Conservation (phyloP, 306 rosid genomes). For the Hylodesmum podocarpum region DNA sequence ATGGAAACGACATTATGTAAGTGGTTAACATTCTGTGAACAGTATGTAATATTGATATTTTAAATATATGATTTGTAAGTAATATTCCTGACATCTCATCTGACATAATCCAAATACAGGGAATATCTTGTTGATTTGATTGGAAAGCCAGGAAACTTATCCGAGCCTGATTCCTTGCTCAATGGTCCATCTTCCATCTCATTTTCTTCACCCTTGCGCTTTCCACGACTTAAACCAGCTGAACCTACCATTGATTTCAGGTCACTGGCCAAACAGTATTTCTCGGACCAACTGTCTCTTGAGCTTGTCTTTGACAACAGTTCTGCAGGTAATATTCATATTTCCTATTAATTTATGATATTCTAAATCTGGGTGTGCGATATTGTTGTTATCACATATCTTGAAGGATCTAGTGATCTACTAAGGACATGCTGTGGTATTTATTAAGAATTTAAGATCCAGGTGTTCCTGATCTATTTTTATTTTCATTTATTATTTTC, state of each 20-base stretch:
- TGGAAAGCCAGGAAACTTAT: conserved; percentile 80
- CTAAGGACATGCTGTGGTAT: background rate
- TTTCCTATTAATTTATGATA: conserved; percentile 22
- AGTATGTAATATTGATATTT: conserved; percentile 11
- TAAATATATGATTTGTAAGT: conserved; percentile 7
- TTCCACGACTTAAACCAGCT: conserved; percentile 81
- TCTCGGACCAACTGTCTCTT: conserved; percentile 73
- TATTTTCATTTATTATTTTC: no score
- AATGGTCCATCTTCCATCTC: conserved; percentile 98
- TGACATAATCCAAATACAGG: conserved; percentile 51
- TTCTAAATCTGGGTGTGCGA: conserved; percentile 22
- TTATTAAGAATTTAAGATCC: conserved; percentile 21
- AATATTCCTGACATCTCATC: conserved; percentile 32
- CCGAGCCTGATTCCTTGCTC: conserved; percentile 94
- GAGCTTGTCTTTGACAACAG: conserved; percentile 82
- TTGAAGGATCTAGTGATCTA: conserved; percentile 28
- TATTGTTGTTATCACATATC: conserved; percentile 8
- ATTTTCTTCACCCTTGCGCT: conserved; percentile 94
- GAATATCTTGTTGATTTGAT: conserved; percentile 90
- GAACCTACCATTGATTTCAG: conserved; percentile 80
- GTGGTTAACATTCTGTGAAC: conserved; percentile 12
- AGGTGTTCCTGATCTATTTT: background rate
- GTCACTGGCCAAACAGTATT: conserved; percentile 92
- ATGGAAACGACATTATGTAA: background rate
- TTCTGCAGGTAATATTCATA: conserved; percentile 67